Conservation (phyloP, 352 stramenopile species). For the Pilasporangium apinafurcum region DNA sequence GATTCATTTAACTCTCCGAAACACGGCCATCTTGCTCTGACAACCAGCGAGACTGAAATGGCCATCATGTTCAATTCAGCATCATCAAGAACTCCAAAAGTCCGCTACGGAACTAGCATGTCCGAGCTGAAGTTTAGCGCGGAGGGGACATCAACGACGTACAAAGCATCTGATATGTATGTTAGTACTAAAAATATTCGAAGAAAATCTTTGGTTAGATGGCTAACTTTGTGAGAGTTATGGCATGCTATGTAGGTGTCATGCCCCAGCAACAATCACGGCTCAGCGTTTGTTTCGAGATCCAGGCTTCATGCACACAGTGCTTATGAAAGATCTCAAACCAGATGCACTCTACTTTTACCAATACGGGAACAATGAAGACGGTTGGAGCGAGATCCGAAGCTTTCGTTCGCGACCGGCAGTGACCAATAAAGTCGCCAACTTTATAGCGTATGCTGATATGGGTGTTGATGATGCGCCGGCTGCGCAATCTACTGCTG, state of each 20-base stretch:
- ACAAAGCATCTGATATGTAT: constrained; percentile 31
- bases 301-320: constrained; percentile 58
- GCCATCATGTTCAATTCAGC: constrained; percentile 69
- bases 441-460: constrained; percentile 80
- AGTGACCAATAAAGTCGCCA: constrained; percentile 8
- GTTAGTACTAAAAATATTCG: not conserved
- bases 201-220: not conserved
- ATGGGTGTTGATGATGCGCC: constrained; percentile 67
- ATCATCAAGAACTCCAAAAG: constrained; percentile 30
- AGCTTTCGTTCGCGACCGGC: constrained; percentile 20
- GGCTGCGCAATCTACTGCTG: constrained; percentile 46
- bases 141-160: constrained; percentile 39
- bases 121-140: constrained; percentile 13
- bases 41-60: constrained; percentile 41
- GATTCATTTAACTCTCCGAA: constrained; percentile 53
- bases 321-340: constrained; percentile 39
- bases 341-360: constrained; percentile 48
- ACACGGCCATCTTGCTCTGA: constrained; percentile 67
- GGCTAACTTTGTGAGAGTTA: not conserved
- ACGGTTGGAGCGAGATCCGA: constrained; percentile 35
- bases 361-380: constrained; percentile 44
- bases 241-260: constrained; percentile 25
- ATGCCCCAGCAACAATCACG: constrained; percentile 36
- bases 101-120: constrained; percentile 27
- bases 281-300: constrained; percentile 41